phyloP scores from a whole-genome alignment of 345 rosid species.

The Eutrema heterophyllum region DNA sequence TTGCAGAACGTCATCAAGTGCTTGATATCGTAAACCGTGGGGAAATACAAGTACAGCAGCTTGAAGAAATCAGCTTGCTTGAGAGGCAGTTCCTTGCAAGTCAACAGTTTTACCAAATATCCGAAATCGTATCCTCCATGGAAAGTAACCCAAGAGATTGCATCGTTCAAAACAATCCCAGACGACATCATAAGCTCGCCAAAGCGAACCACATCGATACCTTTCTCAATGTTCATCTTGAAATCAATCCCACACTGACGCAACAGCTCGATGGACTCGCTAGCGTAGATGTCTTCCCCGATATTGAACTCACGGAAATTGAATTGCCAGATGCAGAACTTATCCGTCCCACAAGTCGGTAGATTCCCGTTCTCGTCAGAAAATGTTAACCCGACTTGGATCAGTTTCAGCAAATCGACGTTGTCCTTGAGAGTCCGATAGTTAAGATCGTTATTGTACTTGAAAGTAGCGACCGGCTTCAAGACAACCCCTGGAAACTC shows the following conservation, averaged over 20 bases:
- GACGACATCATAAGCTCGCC: constrained; percentile 92
- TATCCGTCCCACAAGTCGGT: constrained; percentile 75
- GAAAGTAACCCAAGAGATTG: constrained; percentile 71
- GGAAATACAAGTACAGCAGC: constrained; percentile 57
- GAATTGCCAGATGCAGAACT: constrained; percentile 81
- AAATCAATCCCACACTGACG: constrained; percentile 81
- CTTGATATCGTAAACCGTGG: constrained; percentile 76
- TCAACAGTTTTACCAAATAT: constrained; percentile 72
- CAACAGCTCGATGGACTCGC: constrained; percentile 78
- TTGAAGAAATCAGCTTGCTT: constrained; percentile 65
- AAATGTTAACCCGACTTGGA: constrained; percentile 77
- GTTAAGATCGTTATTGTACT: constrained; percentile 73
- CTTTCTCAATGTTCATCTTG: constrained; percentile 65
- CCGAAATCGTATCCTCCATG: constrained; percentile 91
- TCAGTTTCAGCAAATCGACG: constrained; percentile 77
- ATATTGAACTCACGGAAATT: constrained; percentile 82
- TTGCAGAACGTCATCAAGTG: constrained; percentile 89
- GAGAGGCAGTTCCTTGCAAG: constrained; percentile 55
- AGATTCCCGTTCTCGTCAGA: constrained; percentile 72
- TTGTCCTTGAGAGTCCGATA: constrained; percentile 77
- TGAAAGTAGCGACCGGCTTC: constrained; percentile 72
- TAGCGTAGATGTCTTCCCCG: constrained; percentile 64
- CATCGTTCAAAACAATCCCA: constrained; percentile 70
- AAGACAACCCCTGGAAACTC: constrained; percentile 91
- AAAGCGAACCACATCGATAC: constrained; percentile 69